Evolutionary conservation across 2,329 filamentous ascomycete genomes (phyloP).

Genomic region (Hymenoscyphus albidus): DNA sequence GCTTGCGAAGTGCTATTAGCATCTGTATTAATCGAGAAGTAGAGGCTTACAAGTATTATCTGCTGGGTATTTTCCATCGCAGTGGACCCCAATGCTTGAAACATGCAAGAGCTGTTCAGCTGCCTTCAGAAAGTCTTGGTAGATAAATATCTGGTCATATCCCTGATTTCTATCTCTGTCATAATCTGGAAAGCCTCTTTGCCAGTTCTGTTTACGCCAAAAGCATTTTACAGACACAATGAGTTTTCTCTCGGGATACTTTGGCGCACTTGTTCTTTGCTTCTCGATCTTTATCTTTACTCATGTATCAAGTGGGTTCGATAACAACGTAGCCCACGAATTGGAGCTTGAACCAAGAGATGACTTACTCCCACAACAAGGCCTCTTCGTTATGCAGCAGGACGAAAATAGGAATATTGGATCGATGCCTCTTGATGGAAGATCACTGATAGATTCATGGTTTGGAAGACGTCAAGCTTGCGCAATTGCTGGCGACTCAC

Average conservation of each 20-base stretch:
- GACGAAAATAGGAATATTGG: constrained; percentile 3
- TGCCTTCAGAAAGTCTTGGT: neutral
- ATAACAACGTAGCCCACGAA: neutral
- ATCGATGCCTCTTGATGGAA: constrained; percentile 13
- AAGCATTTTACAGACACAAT: neutral
- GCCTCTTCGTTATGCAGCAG: constrained; percentile 7
- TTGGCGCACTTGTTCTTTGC: neutral
- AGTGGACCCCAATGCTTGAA: neutral
- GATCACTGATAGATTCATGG: constrained; percentile 16
- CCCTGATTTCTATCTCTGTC: neutral
- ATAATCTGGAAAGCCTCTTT: neutral
- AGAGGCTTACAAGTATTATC: neutral
- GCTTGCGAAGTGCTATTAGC: neutral
- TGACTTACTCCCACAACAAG: constrained; percentile 3
- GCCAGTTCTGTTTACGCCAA: neutral
- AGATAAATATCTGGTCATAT: neutral
- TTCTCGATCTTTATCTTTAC: neutral
- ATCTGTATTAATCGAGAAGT: neutral
- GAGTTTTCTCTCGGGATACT: neutral
- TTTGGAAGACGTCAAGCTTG: constrained; percentile 13
- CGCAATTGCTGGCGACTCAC: constrained; percentile 10
- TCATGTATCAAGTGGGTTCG: neutral
- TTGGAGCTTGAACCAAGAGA: constrained; percentile 1
- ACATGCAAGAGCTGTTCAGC: neutral
- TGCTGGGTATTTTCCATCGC: neutral